phyloP scores from a whole-genome alignment of 352 stramenopile species.

The Globisporangium polare region DNA sequence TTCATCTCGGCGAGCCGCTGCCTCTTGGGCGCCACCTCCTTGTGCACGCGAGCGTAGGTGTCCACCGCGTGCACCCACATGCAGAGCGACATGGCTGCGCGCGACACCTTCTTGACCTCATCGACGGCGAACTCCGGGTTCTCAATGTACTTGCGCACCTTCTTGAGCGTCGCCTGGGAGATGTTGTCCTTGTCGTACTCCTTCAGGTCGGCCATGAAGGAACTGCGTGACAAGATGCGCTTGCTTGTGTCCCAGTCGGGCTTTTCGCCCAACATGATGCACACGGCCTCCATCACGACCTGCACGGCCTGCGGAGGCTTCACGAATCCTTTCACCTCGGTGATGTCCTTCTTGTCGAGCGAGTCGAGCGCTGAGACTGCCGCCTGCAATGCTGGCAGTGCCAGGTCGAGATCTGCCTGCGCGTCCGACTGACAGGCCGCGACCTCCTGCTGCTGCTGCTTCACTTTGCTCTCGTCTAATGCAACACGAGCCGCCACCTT shows the following conservation, averaged over 20 bases:
- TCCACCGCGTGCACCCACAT: conserved; percentile 88
- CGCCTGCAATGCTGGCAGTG: conserved; percentile 68
- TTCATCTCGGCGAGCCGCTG: conserved; percentile 75
- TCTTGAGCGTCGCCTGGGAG: conserved; percentile 48
- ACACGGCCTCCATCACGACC: conserved; percentile 86
- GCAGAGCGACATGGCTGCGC: conserved; percentile 78
- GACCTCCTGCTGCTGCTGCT: conserved; percentile 62
- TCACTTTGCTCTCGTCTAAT: conserved; percentile 55
- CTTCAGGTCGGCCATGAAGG: conserved; percentile 81
- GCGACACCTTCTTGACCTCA: conserved; percentile 80
- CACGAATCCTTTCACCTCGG: conserved; percentile 82
- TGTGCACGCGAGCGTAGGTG: conserved; percentile 70
- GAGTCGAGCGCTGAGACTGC: conserved; percentile 73
- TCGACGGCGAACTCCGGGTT: conserved; percentile 80
- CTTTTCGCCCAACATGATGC: conserved; percentile 84
- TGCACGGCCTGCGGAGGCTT: conserved; percentile 82
- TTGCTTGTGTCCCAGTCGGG: conserved; percentile 85
- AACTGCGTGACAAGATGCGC: conserved; percentile 58
- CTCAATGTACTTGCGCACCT: conserved; percentile 79
- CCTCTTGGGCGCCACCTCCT: conserved; percentile 75
- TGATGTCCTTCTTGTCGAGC: conserved; percentile 86
- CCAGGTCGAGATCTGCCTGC: conserved; percentile 67
- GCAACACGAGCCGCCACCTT: conserved; percentile 47
- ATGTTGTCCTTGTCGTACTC: conserved; percentile 88
- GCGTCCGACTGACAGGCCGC: conserved; percentile 64